phyloP scores from a whole-genome alignment of 768 basidiomycete genomes.

The Cystobasidium tubakii region DNA sequence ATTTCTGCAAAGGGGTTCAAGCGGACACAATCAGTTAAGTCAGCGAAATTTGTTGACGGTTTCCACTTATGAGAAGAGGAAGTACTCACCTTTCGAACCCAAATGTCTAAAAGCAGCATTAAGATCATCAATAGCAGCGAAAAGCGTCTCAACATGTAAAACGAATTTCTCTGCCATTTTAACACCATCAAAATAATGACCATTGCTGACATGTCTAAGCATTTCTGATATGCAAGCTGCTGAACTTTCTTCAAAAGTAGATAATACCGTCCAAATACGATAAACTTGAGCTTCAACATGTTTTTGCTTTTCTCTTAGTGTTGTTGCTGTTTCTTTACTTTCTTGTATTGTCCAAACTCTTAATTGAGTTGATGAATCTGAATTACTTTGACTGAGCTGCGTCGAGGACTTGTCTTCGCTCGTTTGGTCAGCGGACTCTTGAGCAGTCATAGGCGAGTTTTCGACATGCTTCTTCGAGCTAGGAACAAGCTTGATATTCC shows the following conservation, averaged over 20 bases:
- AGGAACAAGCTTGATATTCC: conserved; percentile 77
- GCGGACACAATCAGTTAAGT: background rate
- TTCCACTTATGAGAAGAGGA: too few species aligned
- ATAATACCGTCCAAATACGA: conserved; percentile 97
- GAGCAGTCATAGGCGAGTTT: background rate
- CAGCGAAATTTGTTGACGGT: too few species aligned
- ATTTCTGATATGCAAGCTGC: conserved; percentile 99
- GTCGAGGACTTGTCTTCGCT: conserved; percentile 4
- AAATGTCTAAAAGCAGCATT: conserved; percentile 76
- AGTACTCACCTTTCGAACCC: conserved; percentile 70
- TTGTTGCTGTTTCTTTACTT: conserved; percentile 64
- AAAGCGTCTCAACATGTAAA: conserved; percentile 93
- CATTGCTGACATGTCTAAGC: conserved; percentile 93
- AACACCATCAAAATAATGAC: conserved; percentile 91
- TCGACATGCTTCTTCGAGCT: background rate
- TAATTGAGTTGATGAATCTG: conserved; percentile 37
- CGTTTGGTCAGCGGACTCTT: background rate
- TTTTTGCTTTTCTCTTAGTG: conserved; percentile 81
- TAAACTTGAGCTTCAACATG: conserved; percentile 96
- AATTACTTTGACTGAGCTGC: conserved; percentile 2
- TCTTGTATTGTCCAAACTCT: conserved; percentile 68
- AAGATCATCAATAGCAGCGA: conserved; percentile 92
- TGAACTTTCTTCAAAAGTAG: conserved; percentile 97
- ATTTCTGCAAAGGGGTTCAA: conserved; percentile 51
- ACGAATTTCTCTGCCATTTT: conserved; percentile 99